These are phyloP conservation scores for Heracleum sosnowskyi DNA, from an alignment of 129 eudicot species.

Conservation along the genomic window DNA sequence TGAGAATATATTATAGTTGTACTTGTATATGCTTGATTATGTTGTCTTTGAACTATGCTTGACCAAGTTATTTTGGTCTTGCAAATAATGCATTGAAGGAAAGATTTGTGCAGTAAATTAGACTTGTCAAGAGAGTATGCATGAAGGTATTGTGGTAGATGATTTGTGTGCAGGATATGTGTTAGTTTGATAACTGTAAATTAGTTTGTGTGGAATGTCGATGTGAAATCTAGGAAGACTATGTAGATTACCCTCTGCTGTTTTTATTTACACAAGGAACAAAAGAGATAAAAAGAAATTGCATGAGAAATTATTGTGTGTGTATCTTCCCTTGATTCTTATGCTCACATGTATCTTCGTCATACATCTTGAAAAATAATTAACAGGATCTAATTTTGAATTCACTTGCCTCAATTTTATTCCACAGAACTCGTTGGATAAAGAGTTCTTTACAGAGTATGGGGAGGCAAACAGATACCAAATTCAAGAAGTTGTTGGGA, in stretches of 20 bases:
- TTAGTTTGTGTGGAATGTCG: not conserved
- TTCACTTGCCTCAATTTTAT: not conserved
- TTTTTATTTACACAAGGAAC: not conserved
- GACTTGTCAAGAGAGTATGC: not conserved
- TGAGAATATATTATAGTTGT: not conserved
- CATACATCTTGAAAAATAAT: not conserved
- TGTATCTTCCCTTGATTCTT: not conserved
- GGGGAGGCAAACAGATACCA: constrained; percentile 82
- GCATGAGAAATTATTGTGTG: not conserved
- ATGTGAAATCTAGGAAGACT: not conserved
- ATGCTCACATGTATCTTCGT: not conserved
- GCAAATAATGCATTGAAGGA: not conserved
- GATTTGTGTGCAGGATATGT: not conserved
- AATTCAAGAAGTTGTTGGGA: constrained; percentile 82
- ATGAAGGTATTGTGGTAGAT: not conserved
- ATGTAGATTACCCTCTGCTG: not conserved
- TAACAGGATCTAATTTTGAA: not conserved
- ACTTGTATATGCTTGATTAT: not conserved
- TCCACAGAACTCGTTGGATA: constrained; percentile 35
- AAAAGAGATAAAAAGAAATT: not conserved
- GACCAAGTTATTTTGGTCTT: not conserved
- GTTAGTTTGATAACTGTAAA: not conserved
- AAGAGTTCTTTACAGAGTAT: constrained; percentile 78
- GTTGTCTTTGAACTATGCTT: not conserved
- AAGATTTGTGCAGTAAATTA: not conserved